Evolutionary conservation across 768 basidiomycete genomes (phyloP).

Genomic region (Rhizopogon salebrosus): DNA sequence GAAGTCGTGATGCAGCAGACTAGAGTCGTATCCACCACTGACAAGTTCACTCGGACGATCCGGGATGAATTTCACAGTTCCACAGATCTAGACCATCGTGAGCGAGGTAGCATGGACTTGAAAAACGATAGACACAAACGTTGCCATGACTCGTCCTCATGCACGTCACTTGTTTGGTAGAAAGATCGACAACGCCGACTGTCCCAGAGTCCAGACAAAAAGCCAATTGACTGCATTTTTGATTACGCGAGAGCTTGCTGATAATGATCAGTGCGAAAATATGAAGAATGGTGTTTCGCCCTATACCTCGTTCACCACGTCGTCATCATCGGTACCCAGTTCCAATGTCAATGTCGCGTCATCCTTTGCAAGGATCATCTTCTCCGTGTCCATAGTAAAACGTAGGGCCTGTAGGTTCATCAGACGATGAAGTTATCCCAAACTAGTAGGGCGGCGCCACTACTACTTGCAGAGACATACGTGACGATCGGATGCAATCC

Average conservation of each 20-base stretch:
- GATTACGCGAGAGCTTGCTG: constrained; percentile 61
- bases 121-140: constrained; percentile 31
- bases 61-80: constrained; percentile 65
- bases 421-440: not conserved
- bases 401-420: constrained; percentile 20
- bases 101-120: not conserved
- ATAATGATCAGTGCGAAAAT: constrained; percentile 25
- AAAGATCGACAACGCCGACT: constrained; percentile 63
- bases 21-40: constrained; percentile 73
- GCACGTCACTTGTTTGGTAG: constrained; percentile 37
- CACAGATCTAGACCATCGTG: constrained; percentile 55
- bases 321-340: constrained; percentile 46
- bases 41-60: constrained; percentile 66
- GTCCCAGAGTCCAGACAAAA: constrained; percentile 67
- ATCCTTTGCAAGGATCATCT: constrained; percentile 47
- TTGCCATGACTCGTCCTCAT: constrained; percentile 63
- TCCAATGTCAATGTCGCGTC: constrained; percentile 46
- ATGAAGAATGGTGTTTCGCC: constrained; percentile 1
- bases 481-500: constrained; percentile 61
- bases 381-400: constrained; percentile 40
- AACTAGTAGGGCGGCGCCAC: too few relatives aligned
- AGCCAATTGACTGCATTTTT: constrained; percentile 47
- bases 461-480: constrained; percentile 35
- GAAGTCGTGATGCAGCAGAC: constrained; percentile 65
- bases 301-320: constrained; percentile 64